Evolutionary conservation across 2,329 filamentous ascomycete genomes (phyloP).

Genomic region (Endothia cerciana): DNA sequence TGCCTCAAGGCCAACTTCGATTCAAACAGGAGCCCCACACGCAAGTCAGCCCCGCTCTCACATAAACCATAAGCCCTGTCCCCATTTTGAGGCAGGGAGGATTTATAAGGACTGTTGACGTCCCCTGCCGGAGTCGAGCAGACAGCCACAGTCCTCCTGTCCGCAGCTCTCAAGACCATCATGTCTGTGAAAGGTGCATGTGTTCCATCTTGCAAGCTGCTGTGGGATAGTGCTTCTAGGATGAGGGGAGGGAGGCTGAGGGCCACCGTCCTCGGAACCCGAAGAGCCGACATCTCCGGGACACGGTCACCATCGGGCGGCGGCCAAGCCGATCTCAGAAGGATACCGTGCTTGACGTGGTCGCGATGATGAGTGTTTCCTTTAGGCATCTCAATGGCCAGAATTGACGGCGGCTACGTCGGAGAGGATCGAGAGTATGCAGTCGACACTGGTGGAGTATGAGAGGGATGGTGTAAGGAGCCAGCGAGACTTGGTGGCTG

Average conservation of each 20-base stretch:
- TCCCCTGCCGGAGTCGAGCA: background rate
- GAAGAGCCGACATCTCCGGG: too few relatives aligned
- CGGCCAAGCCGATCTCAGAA: background rate
- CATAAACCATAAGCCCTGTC: background rate
- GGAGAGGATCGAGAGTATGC: background rate
- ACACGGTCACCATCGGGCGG: background rate
- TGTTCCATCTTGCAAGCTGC: background rate
- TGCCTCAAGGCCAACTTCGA: too few relatives aligned
- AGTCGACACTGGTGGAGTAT: background rate
- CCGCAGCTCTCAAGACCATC: background rate
- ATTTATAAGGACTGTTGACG: background rate
- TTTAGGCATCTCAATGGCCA: background rate
- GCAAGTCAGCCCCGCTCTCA: background rate
- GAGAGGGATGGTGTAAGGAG: background rate
- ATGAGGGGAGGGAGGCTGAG: too few relatives aligned
- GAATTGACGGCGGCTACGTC: background rate
- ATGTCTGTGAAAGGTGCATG: background rate
- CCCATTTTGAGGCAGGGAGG: background rate
- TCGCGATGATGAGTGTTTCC: background rate
- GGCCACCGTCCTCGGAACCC: too few relatives aligned
- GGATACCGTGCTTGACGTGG: background rate
- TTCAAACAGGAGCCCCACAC: too few relatives aligned
- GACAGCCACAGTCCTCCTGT: background rate
- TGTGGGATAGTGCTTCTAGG: too few relatives aligned
- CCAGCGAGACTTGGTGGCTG: background rate